Conservation (phyloP, 2,329 filamentous ascomycete genomes). For the Paracorniculantispora psalliotae region DNA sequence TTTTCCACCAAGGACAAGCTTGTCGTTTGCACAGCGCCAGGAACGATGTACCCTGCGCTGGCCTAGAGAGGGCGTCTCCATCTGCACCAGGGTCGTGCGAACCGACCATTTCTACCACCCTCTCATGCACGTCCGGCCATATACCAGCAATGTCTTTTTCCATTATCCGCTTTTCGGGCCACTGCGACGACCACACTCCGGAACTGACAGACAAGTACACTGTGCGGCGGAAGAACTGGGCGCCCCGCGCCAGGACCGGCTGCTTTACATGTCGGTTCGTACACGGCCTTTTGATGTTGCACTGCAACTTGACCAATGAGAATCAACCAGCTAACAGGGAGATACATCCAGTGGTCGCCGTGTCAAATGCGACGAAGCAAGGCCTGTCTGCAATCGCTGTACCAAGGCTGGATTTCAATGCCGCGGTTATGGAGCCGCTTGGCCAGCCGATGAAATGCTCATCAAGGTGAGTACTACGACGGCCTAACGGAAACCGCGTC, state of each 20-base stretch:
- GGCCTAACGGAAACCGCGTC: too few species aligned
- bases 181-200: neutral
- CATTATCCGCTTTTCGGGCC: too few species aligned
- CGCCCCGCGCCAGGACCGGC: neutral
- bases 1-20: too few species aligned
- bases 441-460: neutral
- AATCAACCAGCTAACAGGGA: neutral
- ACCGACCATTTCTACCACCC: too few species aligned
- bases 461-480: too few species aligned
- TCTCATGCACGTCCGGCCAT: too few species aligned
- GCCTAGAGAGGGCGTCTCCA: too few species aligned
- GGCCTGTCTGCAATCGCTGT: slow-evolving; percentile 32
- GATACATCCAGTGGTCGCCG: slow-evolving; percentile 23
- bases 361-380: slow-evolving; percentile 39
- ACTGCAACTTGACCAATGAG: too few species aligned
- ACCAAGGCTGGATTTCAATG: neutral
- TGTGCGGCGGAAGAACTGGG: neutral
- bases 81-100: too few species aligned
- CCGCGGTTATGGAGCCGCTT: neutral
- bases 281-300: neutral
- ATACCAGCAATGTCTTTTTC: neutral
- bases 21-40: too few species aligned
- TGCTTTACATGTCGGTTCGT: neutral
- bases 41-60: too few species aligned
- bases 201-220: neutral